A percentile compares a stretch with the other conserved stretches of the same genome.
phyloP scores from a whole-genome alignment of 352 stramenopile species.

The Globisporangium middletonii region DNA sequence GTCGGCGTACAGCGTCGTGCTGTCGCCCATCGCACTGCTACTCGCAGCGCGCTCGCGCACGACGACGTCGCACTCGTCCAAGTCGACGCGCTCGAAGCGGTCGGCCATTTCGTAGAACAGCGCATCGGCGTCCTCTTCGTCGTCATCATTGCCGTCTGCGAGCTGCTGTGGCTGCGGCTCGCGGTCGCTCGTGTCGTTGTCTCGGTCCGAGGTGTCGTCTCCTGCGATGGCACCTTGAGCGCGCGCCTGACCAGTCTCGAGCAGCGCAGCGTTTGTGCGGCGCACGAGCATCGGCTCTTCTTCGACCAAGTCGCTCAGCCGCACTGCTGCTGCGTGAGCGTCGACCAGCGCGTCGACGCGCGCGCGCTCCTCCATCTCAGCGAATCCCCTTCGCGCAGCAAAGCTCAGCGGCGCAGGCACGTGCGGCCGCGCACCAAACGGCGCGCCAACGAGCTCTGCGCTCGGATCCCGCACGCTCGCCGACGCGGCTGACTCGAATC shows the following conservation, averaged over 20 bases:
- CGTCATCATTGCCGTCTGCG: neutral
- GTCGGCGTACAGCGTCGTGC: neutral
- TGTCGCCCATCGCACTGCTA: neutral
- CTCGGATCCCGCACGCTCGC: slow-evolving; percentile 35
- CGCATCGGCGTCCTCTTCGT: slow-evolving; percentile 7
- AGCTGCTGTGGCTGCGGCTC: slow-evolving; percentile 4
- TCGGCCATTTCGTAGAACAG: slow-evolving; percentile 28
- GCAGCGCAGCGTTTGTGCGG: neutral
- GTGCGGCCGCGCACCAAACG: slow-evolving; percentile 7
- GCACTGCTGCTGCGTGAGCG: slow-evolving; percentile 2
- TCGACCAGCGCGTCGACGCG: neutral
- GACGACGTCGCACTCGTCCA: slow-evolving; percentile 4
- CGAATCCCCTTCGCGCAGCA: slow-evolving; percentile 1
- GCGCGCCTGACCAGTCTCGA: neutral
- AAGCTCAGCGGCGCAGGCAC: neutral
- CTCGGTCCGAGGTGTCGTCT: neutral
- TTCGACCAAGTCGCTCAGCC: slow-evolving; percentile 8
- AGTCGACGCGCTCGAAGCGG: slow-evolving; percentile 15
- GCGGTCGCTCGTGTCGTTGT: slow-evolving; percentile 5
- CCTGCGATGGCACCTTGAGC: neutral
- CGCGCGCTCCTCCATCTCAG: neutral
- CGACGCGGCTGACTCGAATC: slow-evolving; percentile 25
- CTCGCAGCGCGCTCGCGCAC: neutral
- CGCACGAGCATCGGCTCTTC: slow-evolving; percentile 9
- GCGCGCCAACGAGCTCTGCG: slow-evolving; percentile 30